These are phyloP conservation scores for Claviceps citrina DNA, from an alignment of 2,329 filamentous ascomycete species.

Conservation along the genomic window DNA sequence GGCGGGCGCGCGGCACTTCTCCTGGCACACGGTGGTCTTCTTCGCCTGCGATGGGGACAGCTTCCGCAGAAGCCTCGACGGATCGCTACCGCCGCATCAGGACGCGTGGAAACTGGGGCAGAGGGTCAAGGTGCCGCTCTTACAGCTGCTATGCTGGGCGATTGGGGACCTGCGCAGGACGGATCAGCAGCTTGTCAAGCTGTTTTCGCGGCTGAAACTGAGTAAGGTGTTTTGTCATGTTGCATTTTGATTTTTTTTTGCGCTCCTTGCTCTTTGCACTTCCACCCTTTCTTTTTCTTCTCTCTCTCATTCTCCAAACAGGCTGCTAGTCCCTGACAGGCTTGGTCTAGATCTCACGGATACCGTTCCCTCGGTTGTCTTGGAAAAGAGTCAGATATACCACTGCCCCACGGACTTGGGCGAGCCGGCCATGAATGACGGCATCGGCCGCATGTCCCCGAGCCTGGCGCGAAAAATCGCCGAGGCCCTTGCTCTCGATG, in stretches of 20 bases:
- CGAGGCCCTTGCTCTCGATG: slow-evolving; percentile 30
- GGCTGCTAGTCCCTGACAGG: slow-evolving; percentile 2
- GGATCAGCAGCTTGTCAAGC: slow-evolving; percentile 34
- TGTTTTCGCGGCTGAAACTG: slow-evolving; percentile 42
- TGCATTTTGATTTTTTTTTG: neutral
- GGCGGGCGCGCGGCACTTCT: neutral
- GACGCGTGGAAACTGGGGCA: slow-evolving; percentile 9
- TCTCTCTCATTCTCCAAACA: neutral
- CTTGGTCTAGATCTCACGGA: slow-evolving; percentile 32
- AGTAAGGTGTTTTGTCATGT: slow-evolving; percentile 21
- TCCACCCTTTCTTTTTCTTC: neutral
- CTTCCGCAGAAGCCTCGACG: slow-evolving; percentile 16
- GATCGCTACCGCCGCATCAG: slow-evolving; percentile 11
- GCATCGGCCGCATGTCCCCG: slow-evolving; percentile 50
- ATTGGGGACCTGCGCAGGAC: slow-evolving; percentile 30
- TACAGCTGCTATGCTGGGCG: slow-evolving; percentile 36
- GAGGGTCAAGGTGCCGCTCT: slow-evolving; percentile 22
- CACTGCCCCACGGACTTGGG: slow-evolving; percentile 22
- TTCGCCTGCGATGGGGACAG: slow-evolving; percentile 38
- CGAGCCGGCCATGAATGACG: slow-evolving; percentile 45
- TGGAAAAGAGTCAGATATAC: slow-evolving; percentile 32
- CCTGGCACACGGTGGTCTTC: slow-evolving; percentile 24
- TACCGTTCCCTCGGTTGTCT: slow-evolving; percentile 29
- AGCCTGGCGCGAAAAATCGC: slow-evolving; percentile 40
- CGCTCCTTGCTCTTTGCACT: neutral